Base-by-base conservation (phyloP, 208 protist genomes). In the Wallacemonas collosoma region DNA sequence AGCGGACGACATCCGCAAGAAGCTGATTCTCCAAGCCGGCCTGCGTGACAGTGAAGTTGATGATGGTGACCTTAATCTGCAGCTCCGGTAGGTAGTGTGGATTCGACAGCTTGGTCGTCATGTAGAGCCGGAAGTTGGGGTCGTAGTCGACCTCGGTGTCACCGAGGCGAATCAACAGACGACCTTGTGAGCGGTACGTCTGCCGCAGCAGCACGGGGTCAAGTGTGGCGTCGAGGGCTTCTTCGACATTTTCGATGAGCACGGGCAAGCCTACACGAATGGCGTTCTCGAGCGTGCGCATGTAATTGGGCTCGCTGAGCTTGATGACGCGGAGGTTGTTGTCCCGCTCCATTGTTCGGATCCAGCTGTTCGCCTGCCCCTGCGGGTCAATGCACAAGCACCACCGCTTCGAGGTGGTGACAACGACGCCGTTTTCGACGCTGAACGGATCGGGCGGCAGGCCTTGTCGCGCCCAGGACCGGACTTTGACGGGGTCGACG, bases 11-110 rank as follows among this genome's bases (percentile, higher is more conserved):
- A 73, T 97, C 87, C 3, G 91, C 93, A 39, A 98, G 83, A 63
- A 98, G 87, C 83, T 98, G 96, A 60, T 98, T 96, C 78, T 98
- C 93, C 50, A 98, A 79, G 35, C 95, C 96, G 15, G 76, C 73
- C 75, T 89, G 82, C 48, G 96, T 98, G 15, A 98, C 93, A n/a
- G 93, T 98, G 83, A 98, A 98, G 85, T 98, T 98, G 58, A 97
- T 79, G 36, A 98, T 88, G 11, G 93, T 96, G 44, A 94, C 88
- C 73, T 97, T 98, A 77, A 97, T 97, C 71, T 97, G 96, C 45
- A 99, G 80, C 76, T 99, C 97, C 8, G 97, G 97, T n/a, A 95
- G 75, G 79, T 98, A 98, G 81, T 97, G 89, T 11, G 97, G 97
- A 75, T 98, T 99, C 41, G 93, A 68, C 57, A 99, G 81, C 78